Evolutionary conservation across 345 rosid species (phyloP), one percentile per base, ranked within the genome.

Genomic region (Camelina laxa): DNA sequence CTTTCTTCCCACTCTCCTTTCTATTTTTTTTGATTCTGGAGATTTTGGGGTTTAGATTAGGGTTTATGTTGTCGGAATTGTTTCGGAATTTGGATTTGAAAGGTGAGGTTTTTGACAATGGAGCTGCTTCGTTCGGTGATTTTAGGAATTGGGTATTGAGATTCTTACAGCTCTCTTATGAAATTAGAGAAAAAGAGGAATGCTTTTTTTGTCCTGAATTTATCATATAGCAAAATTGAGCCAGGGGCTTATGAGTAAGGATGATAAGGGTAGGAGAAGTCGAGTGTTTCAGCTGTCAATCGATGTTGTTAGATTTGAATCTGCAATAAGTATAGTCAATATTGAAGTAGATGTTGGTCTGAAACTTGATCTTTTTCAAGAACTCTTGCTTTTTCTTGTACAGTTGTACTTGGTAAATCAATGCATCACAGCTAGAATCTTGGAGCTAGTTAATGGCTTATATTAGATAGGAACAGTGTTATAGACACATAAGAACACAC

Each of bases 291-390:
- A 41, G 8, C 14, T 67, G n/a, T 61, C 45, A 53, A 53, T 38
- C 41, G 27, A 61, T 44, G 57, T 75, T 54, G 57, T 75, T 39
- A 49, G 30, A 41, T 66, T 16, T 61, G 24, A 59, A 9, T 59
- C 21, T 35, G 30, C 30, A 14, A 56, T 35, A 22, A 51, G 60
- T 66, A 36, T 30, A 36, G 48, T 45, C 53, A 57, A 22, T 4
- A 3, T 36, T 45, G 4, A 36, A 56, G 58, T 58, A 20, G 47
- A 30, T 21, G 4, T 4, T 24, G 27, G 4, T 24, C 4, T 3
- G 27, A 24, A 24, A 4, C 27, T 24, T 24, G 4, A 24, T 4
- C 30, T 0, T 30, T 45, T n/a, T 45, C 49, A 45, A n/a, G 9
- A 45, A 45, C 16, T 15, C 49, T 45, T 41, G 30, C 30, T 41